phyloP scores from a whole-genome alignment of 805 yeast species.

The Pichia pseudocactophila region DNA sequence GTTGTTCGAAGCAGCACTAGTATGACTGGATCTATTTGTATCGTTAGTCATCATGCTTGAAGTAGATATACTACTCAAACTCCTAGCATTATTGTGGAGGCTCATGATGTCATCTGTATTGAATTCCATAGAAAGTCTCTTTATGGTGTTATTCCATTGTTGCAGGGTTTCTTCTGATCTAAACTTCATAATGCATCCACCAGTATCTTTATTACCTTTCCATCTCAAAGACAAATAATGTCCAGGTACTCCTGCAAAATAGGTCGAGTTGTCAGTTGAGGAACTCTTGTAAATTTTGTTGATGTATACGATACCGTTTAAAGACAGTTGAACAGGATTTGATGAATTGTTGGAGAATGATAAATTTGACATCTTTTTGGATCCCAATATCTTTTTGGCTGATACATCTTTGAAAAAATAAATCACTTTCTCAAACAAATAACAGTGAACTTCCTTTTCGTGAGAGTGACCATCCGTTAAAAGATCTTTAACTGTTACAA shows the following conservation, averaged over 20 bases:
- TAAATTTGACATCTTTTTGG: constrained; percentile 41
- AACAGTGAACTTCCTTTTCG: constrained; percentile 85
- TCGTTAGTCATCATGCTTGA: constrained; percentile 7
- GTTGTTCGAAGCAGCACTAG: constrained; percentile 11
- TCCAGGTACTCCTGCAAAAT: constrained; percentile 29
- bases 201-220: constrained; percentile 83
- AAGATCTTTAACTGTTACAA: constrained; percentile 57
- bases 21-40: constrained; percentile 13
- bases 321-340: constrained; percentile 14
- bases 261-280: constrained; percentile 24
- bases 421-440: constrained; percentile 64
- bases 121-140: constrained; percentile 29
- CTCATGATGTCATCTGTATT: constrained; percentile 1
- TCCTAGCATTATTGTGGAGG: constrained; percentile 9
- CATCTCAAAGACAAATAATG: constrained; percentile 61
- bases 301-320: constrained; percentile 27
- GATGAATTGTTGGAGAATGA: constrained; percentile 27
- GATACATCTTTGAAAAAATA: constrained; percentile 55
- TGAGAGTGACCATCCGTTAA: constrained; percentile 42
- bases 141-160: constrained; percentile 72
- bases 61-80: constrained; percentile 8
- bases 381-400: constrained; percentile 38
- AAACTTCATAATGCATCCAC: constrained; percentile 74
- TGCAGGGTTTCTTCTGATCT: constrained; percentile 73
- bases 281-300: constrained; percentile 21